phyloP scores from a whole-genome alignment of 1,139 yeast species.

The Magnusiomyces sp. region DNA sequence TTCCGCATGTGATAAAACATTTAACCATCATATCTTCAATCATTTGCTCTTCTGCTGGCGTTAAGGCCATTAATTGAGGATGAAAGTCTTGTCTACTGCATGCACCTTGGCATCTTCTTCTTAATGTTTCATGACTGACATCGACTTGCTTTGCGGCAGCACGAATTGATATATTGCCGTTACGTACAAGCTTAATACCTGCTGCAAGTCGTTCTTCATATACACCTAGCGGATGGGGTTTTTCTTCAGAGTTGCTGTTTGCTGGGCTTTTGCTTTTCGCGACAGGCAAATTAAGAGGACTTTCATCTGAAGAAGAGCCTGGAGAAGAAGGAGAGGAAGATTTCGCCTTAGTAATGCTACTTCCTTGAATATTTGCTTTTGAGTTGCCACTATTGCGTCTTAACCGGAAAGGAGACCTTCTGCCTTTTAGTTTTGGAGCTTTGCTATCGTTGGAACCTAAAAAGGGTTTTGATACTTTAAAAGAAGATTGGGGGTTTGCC shows the following conservation, averaged over 20 bases:
- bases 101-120: slow-evolving; percentile 11
- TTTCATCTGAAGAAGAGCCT: too few species aligned
- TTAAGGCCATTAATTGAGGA: slow-evolving; percentile 11
- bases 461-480: too few species aligned
- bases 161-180: slow-evolving; percentile 7
- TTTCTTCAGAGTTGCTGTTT: background rate
- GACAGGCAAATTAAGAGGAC: background rate
- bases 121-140: slow-evolving; percentile 12
- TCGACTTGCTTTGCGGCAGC: slow-evolving; percentile 11
- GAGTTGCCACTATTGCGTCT: too few species aligned
- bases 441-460: too few species aligned
- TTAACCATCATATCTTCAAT: too few species aligned
- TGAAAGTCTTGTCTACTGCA: slow-evolving; percentile 11
- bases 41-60: slow-evolving; percentile 11
- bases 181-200: slow-evolving; percentile 6
- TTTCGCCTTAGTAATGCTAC: too few species aligned
- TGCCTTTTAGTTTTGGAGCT: too few species aligned
- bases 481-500: too few species aligned
- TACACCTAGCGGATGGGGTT: background rate
- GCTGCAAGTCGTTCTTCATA: slow-evolving; percentile 8
- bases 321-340: too few species aligned
- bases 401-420: too few species aligned
- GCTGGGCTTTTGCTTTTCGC: background rate
- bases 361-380: too few species aligned
- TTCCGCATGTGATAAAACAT: slow-evolving; percentile 6